Base-by-base conservation (phyloP, 2,329 filamentous ascomycete species). In the Beauveria brongniartii region DNA sequence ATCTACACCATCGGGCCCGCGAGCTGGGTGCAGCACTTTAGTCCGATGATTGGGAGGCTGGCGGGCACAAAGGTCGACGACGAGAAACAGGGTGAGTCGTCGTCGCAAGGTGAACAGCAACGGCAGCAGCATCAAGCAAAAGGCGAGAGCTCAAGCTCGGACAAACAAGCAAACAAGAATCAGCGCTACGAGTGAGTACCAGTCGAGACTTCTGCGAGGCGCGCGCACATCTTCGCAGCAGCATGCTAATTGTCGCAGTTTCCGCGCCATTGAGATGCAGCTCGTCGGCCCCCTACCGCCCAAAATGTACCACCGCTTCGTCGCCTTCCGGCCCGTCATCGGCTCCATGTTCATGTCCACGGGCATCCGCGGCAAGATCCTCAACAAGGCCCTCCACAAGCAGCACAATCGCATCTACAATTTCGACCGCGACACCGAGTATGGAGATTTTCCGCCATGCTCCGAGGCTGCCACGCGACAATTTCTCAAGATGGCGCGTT, bases 201-300 rank as follows among this genome's bases (percentile, higher is more conserved):
- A 16, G 34, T 37, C 34, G 2, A 14, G 34, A 37, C 34, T 14
- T 16, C 5, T 37, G 34, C 34, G 12, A 37, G 34, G 12, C 34
- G 34, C 12, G 34, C 34, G 12, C 34, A 10, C 34, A 10, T 18
- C 6, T 37, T 16, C 18, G 14, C 9, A 51, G 2, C 30, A 26
- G 12, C 10, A 50, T 57, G 18, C 55, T 58, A 28, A 58, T n/a
- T 9, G 22, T 46, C 1, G 1, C 68, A 92, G 90, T 73, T 97
- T 97, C 74, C 92, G 96, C 79, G 90, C 93, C 44, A 92, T 91
- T 71, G 89, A 97, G 72, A 86, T 97, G 69, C 93, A 97, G 71
- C 81, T 97, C 8, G 80, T 83, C 51, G 93, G 93, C 0, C 93
- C 93, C 0, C 88, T 94, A 0, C 92, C 93, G 0, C 78, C 84